phyloP scores from a whole-genome alignment of 768 basidiomycete genomes.

The Calocybe cyanea region DNA sequence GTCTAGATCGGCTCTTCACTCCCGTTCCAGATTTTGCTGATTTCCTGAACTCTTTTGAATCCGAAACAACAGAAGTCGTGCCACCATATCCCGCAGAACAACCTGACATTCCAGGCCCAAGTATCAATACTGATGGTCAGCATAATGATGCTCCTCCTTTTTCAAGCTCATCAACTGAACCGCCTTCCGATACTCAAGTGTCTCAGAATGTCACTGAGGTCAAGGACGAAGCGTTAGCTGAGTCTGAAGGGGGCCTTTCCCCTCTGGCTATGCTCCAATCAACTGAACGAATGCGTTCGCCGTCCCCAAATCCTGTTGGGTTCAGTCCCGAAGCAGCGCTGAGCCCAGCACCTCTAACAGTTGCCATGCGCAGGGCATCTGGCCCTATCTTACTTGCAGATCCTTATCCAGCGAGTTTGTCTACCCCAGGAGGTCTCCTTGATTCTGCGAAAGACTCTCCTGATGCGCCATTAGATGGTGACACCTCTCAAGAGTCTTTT shows the following conservation, averaged over 20 bases:
- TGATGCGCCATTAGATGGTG: constrained; percentile 23
- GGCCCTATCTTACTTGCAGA: constrained; percentile 34
- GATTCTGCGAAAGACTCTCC: constrained; percentile 5
- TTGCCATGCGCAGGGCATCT: constrained; percentile 20
- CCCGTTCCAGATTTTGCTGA: constrained; percentile 14
- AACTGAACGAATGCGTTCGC: not conserved
- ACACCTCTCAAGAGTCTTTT: constrained; percentile 16
- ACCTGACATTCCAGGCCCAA: no score
- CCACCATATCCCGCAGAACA: not conserved
- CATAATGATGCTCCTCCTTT: not conserved
- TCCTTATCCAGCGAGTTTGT: constrained; percentile 46
- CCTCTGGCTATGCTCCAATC: not conserved
- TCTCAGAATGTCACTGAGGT: not conserved
- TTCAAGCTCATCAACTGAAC: not conserved
- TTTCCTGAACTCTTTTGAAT: not conserved
- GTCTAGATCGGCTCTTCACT: constrained; percentile 34
- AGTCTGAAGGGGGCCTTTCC: not conserved
- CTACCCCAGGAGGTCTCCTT: constrained; percentile 30
- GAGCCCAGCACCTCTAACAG: constrained; percentile 1
- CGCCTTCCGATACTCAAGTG: not conserved
- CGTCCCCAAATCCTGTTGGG: not conserved
- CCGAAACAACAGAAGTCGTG: not conserved
- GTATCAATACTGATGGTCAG: not conserved
- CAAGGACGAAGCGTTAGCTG: no score
- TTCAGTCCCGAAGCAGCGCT: constrained; percentile 1